Conservation (phyloP, 2,329 filamentous ascomycete genomes). For the Sporothrix mexicana region DNA sequence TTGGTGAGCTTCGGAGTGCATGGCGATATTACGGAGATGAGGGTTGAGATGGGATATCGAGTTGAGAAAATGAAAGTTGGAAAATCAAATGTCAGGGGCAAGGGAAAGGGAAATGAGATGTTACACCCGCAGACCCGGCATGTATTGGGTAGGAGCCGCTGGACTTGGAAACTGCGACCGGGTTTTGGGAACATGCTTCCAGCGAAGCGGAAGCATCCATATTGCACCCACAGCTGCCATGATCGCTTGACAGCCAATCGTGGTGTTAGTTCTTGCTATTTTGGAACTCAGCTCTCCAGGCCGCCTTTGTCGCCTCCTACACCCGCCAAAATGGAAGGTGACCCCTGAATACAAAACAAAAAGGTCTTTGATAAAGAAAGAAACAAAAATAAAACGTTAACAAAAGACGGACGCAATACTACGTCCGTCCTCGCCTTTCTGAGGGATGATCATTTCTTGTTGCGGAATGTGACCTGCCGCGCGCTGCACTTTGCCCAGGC, state of each 20-base stretch:
- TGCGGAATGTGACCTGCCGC: constrained; percentile 26
- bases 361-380: not conserved
- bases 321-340: not conserved
- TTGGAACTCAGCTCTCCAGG: constrained; percentile 8
- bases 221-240: not conserved
- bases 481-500: not conserved
- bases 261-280: constrained; percentile 17
- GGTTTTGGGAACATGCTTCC: not conserved
- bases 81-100: not conserved
- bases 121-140: not conserved
- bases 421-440: not conserved
- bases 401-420: too few relatives aligned
- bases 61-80: not conserved
- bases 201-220: constrained; percentile 19
- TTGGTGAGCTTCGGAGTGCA: not conserved
- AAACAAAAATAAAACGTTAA: not conserved
- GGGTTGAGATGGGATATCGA: not conserved
- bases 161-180: constrained; percentile 15
- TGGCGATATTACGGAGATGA: too few relatives aligned
- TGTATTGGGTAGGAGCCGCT: not conserved
- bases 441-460: constrained; percentile 5
- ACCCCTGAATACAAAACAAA: not conserved
- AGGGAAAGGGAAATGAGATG: not conserved
- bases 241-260: constrained; percentile 15
- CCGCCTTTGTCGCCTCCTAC: too few relatives aligned